Percentiles rank a stretch among this genome's conserved stretches.
Evolutionary conservation across 257 asterid species (phyloP).

Genomic region (Nicotiana tomentosiformis): DNA sequence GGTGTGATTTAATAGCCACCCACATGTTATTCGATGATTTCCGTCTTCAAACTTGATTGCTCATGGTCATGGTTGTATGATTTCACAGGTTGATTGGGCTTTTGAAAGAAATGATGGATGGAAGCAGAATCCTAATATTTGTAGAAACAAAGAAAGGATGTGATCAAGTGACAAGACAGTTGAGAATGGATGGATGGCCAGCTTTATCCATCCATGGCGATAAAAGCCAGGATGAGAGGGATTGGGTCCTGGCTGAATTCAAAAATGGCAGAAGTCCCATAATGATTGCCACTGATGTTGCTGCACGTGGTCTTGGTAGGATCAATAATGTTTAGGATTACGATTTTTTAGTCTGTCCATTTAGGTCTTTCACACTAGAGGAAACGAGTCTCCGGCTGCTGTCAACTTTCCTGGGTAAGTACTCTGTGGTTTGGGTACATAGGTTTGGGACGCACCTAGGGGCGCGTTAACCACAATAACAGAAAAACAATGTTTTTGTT

Average conservation of each 20-base stretch:
- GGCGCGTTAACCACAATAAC: conserved; percentile 3
- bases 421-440: conserved; percentile 75
- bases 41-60: conserved; percentile 16
- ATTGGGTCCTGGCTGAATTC: conserved; percentile 89
- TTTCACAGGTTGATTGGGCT: conserved; percentile 62
- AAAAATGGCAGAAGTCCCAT: conserved; percentile 79
- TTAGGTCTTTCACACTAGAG: conserved; percentile 27
- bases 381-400: conserved; percentile 83
- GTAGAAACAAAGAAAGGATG: conserved; percentile 94
- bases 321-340: conserved; percentile 49
- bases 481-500: neutral
- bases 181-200: conserved; percentile 95
- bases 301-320: conserved; percentile 99
- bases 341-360: conserved; percentile 40
- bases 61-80: conserved; percentile 18
- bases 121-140: conserved; percentile 74
- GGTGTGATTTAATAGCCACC: conserved; percentile 34
- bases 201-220: conserved; percentile 94
- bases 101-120: conserved; percentile 76
- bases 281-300: conserved; percentile 98
- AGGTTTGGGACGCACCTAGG: conserved; percentile 22
- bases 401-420: conserved; percentile 53
- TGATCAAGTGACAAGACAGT: conserved; percentile 79
- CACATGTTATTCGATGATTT: neutral
- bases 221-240: conserved; percentile 90